Conservation (phyloP, 192 early-diverging fungal species). For the Backusella tuberculispora region DNA sequence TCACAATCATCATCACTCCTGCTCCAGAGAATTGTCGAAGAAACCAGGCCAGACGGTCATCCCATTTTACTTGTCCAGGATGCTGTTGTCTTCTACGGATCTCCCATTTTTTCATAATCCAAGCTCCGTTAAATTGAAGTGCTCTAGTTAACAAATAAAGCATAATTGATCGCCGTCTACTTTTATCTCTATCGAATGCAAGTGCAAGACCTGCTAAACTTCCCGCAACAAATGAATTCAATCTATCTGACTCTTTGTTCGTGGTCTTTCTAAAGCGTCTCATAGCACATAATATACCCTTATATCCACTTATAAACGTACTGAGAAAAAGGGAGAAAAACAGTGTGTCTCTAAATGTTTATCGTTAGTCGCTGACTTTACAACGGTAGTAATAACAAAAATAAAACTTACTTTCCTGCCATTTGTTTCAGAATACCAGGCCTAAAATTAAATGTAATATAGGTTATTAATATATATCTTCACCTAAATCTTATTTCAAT, state of each 20-base stretch:
- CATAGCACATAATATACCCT: conserved; percentile 64
- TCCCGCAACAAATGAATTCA: conserved; percentile 70
- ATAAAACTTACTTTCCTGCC: conserved; percentile 47
- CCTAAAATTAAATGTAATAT: conserved; percentile 27
- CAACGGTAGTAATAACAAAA: neutral
- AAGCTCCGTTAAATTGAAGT: conserved; percentile 63
- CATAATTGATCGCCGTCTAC: conserved; percentile 64
- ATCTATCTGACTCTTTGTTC: conserved; percentile 50
- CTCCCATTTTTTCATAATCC: conserved; percentile 64
- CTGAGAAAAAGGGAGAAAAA: conserved; percentile 70
- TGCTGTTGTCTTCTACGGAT: conserved; percentile 38
- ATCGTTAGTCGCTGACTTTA: neutral
- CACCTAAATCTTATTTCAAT: neutral
- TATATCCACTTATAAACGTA: conserved; percentile 65
- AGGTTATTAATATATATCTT: neutral
- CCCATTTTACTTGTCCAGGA: conserved; percentile 42
- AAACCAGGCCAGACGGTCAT: conserved; percentile 51
- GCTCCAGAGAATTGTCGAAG: conserved; percentile 44
- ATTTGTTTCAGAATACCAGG: conserved; percentile 48
- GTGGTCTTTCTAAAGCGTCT: conserved; percentile 47
- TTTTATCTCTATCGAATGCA: conserved; percentile 60
- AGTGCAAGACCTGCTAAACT: conserved; percentile 63
- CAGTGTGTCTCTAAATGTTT: conserved; percentile 54
- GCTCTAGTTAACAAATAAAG: conserved; percentile 68
- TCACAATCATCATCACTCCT: conserved; percentile 51